These are phyloP conservation scores for Falciphora oryzae DNA, from an alignment of 2,329 filamentous ascomycete species.

Conservation along the genomic window DNA sequence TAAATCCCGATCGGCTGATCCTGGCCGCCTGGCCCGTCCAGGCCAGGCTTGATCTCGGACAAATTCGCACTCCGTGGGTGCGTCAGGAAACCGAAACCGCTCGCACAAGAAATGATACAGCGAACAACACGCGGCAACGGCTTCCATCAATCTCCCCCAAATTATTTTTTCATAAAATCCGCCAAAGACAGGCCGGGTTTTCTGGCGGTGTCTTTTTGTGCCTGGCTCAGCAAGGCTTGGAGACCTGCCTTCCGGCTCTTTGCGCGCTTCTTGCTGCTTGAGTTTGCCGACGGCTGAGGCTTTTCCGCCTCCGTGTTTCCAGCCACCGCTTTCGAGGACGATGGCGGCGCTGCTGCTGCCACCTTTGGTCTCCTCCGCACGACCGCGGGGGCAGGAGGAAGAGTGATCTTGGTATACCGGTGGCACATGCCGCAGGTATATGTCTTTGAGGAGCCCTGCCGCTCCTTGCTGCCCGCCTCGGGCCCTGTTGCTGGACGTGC, in stretches of 20 bases:
- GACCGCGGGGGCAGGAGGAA: conserved; percentile 31
- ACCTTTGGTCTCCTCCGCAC: conserved; percentile 21
- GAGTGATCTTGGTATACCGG: conserved; percentile 33
- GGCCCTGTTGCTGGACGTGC: not conserved
- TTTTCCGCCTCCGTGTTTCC: not conserved
- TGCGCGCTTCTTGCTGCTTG: conserved; percentile 59
- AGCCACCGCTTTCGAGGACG: conserved; percentile 16
- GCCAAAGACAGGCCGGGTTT: conserved; percentile 42
- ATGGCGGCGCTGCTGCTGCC: conserved; percentile 20
- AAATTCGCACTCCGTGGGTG: too few species aligned
- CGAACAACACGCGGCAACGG: not conserved
- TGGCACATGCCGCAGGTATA: conserved; percentile 41
- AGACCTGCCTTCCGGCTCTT: conserved; percentile 60
- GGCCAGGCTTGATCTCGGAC: too few species aligned
- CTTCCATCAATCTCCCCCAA: not conserved
- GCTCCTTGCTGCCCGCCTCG: conserved; percentile 6
- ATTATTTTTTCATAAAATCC: conserved; percentile 44
- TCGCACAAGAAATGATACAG: too few species aligned
- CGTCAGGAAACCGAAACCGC: not conserved
- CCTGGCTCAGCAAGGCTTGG: conserved; percentile 57
- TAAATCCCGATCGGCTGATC: not conserved
- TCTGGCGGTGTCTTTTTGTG: conserved; percentile 29
- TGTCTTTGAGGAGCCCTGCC: conserved; percentile 30
- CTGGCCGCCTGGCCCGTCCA: not conserved
- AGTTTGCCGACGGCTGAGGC: conserved; percentile 35